A percentile compares a stretch with the other conserved stretches of the same genome.
phyloP scores from a whole-genome alignment of 768 basidiomycete genomes.

The Naematelia aurantialba region DNA sequence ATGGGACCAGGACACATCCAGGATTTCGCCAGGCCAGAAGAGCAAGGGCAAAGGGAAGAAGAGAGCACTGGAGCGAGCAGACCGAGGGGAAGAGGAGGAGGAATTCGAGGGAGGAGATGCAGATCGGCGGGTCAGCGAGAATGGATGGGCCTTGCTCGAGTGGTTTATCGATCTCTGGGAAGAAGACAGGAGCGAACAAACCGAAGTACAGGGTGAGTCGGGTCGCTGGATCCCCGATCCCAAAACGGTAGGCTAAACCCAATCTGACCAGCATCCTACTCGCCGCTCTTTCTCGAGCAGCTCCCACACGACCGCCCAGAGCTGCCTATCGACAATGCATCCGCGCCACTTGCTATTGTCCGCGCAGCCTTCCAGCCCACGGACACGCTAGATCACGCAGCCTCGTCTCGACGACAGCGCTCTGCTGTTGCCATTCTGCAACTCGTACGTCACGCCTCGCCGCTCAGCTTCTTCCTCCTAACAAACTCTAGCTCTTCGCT shows the following conservation, averaged over 20 bases:
- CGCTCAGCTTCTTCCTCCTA: neutral
- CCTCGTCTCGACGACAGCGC: neutral
- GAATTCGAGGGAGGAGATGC: constrained; percentile 16
- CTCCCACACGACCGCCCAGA: constrained; percentile 17
- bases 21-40: constrained; percentile 8
- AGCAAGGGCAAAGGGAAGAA: constrained; percentile 13
- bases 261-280: constrained; percentile 7
- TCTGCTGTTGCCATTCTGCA: constrained; percentile 1
- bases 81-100: constrained; percentile 14
- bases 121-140: constrained; percentile 11
- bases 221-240: constrained; percentile 2
- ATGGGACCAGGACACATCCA: constrained; percentile 6
- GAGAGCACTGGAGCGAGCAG: neutral
- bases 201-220: neutral
- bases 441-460: constrained; percentile 8
- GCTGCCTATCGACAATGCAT: constrained; percentile 22
- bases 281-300: constrained; percentile 24
- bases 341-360: constrained; percentile 11
- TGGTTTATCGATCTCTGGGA: constrained; percentile 32
- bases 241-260: neutral
- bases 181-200: constrained; percentile 16
- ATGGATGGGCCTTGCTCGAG: constrained; percentile 23
- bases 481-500: constrained; percentile 19
- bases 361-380: constrained; percentile 1
- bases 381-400: neutral